phyloP scores from a whole-genome alignment of 495 filamentous ascomycete species.

The Hyaloscypha variabilis region DNA sequence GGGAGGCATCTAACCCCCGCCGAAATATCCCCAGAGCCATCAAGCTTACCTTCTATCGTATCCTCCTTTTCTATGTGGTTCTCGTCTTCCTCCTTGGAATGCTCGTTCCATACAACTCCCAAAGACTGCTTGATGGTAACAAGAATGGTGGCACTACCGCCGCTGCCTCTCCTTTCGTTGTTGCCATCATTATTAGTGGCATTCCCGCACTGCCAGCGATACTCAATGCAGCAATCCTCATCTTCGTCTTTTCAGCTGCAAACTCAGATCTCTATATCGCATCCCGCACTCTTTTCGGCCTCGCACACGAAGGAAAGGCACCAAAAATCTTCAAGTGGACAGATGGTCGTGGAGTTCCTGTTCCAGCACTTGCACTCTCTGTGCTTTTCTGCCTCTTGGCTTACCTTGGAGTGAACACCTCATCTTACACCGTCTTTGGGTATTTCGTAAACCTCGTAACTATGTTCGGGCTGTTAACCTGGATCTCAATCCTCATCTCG shows the following conservation, averaged over 20 bases:
- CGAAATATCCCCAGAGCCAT: slow-evolving; percentile 69
- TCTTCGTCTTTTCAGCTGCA: slow-evolving; percentile 66
- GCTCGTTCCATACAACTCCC: slow-evolving; percentile 61
- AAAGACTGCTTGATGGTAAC: slow-evolving; percentile 53
- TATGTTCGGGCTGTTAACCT: slow-evolving; percentile 79
- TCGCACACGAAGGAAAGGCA: slow-evolving; percentile 76
- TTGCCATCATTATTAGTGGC: slow-evolving; percentile 65
- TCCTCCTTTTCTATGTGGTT: slow-evolving; percentile 71
- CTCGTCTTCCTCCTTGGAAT: slow-evolving; percentile 73
- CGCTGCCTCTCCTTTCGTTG: slow-evolving; percentile 71
- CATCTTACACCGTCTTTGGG: slow-evolving; percentile 69
- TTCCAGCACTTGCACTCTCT: slow-evolving; percentile 65
- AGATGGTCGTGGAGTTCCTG: slow-evolving; percentile 75
- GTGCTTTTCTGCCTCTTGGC: slow-evolving; percentile 68
- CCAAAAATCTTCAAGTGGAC: slow-evolving; percentile 71
- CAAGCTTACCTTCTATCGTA: slow-evolving; percentile 70
- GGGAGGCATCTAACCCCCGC: slow-evolving; percentile 66
- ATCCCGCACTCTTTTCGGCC: slow-evolving; percentile 76
- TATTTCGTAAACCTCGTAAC: slow-evolving; percentile 88
- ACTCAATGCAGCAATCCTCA: slow-evolving; percentile 71
- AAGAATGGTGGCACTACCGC: slow-evolving; percentile 53
- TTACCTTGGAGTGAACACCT: slow-evolving; percentile 75
- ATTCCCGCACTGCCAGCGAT: slow-evolving; percentile 62
- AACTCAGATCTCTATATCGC: slow-evolving; percentile 89
- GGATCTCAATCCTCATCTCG: slow-evolving; percentile 82